Percentiles rank a stretch among this genome's conserved stretches.
These are phyloP conservation scores for Arthrinium phaeospermum DNA, from an alignment of 2,329 filamentous ascomycete genomes.

Conservation along the genomic window DNA sequence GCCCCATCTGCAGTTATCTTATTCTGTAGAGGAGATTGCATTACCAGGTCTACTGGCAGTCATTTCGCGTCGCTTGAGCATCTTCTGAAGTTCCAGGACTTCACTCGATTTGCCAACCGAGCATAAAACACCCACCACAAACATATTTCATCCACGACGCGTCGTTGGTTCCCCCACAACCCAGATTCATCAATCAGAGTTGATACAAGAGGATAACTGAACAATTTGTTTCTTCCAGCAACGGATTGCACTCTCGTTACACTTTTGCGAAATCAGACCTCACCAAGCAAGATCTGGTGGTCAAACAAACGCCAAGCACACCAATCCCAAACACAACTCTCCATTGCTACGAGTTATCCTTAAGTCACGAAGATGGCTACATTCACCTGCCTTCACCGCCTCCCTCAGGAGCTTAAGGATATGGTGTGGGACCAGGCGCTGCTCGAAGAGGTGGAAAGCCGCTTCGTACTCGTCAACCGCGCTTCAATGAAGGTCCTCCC, in stretches of 20 bases:
- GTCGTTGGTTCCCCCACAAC: not conserved
- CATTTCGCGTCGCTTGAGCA: not conserved
- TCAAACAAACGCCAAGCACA: not conserved
- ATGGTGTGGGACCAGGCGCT: not conserved
- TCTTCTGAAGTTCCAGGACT: not conserved
- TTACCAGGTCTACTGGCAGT: not conserved
- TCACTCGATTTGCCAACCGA: not conserved
- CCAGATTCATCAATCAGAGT: not conserved
- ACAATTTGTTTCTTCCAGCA: not conserved
- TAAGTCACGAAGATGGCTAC: not conserved
- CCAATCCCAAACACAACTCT: not conserved
- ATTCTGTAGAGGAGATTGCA: too few relatives aligned
- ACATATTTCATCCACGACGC: not conserved
- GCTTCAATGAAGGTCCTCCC: not conserved
- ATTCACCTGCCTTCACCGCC: not conserved
- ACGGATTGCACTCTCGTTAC: not conserved
- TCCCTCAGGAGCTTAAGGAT: not conserved
- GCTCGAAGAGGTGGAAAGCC: not conserved
- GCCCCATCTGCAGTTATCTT: too few relatives aligned
- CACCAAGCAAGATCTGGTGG: not conserved
- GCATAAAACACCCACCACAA: not conserved
- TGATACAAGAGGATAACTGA: not conserved
- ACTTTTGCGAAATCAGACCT: not conserved
- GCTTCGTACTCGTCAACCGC: not conserved
- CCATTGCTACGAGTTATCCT: too few relatives aligned